Evolutionary conservation across 371 early-diverging fungal species (phyloP).

Genomic region (Sanchytrium tribonematis): DNA sequence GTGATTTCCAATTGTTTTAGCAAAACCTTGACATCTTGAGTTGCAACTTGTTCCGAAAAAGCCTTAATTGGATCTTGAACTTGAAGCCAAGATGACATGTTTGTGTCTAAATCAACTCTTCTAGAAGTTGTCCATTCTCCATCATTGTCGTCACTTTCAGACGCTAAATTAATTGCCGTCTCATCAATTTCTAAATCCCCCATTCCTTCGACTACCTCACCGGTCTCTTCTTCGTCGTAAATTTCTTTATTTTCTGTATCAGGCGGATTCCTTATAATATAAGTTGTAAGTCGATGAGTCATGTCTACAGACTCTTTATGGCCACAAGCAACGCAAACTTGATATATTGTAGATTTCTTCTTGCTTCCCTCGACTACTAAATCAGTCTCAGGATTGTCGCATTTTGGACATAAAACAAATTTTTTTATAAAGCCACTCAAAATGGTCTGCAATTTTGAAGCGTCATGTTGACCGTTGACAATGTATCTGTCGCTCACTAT

Average conservation of each 20-base stretch:
- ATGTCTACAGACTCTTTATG: conserved; percentile 51
- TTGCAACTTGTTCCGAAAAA: background rate
- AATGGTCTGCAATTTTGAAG: conserved; percentile 50
- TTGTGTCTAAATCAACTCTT: background rate
- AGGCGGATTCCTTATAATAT: conserved; percentile 75
- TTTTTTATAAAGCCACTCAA: conserved; percentile 83
- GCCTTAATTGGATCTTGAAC: background rate
- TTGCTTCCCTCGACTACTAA: conserved; percentile 28
- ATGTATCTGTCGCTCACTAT: conserved; percentile 59
- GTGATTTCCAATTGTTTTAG: background rate
- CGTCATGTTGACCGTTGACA: conserved; percentile 89
- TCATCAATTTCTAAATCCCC: background rate
- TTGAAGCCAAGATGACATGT: background rate
- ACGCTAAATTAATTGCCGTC: background rate
- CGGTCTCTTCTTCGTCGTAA: conserved; percentile 12
- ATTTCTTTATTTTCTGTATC: conserved; percentile 3
- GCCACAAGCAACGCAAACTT: conserved; percentile 81
- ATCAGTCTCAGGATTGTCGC: conserved; percentile 96
- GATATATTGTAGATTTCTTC: conserved; percentile 36
- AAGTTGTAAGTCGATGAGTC: conserved; percentile 62
- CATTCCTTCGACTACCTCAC: conserved; percentile 6
- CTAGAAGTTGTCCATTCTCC: background rate
- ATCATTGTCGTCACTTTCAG: background rate
- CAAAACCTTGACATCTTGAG: background rate
- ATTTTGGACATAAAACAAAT: conserved; percentile 81